Percentiles rank a stretch among this genome's conserved stretches.
Evolutionary conservation across 129 eudicot species (phyloP).

Genomic region (Helianthus tuberosus): DNA sequence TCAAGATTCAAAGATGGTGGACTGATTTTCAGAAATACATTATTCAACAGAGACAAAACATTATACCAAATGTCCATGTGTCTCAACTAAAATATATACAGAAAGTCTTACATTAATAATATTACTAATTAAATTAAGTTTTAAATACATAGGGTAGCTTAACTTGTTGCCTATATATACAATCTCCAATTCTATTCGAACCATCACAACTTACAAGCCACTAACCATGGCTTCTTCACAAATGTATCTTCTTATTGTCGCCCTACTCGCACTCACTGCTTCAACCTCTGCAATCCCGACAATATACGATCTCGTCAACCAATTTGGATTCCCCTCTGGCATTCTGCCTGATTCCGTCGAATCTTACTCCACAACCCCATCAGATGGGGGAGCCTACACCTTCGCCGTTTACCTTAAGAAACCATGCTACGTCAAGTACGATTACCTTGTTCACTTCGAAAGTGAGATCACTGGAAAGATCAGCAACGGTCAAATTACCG

Average conservation of each 20-base stretch:
- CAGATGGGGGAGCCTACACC: conserved; percentile 16
- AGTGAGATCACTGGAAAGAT: conserved; percentile 57
- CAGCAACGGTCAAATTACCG: conserved; percentile 50
- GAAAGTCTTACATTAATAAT: no score
- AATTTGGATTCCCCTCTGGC: conserved; percentile 67
- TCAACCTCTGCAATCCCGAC: conserved; percentile 14
- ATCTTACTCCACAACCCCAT: conserved; percentile 32
- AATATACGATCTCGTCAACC: conserved; percentile 53
- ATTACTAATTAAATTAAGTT: no score
- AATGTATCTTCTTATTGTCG: background rate
- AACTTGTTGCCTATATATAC: no score
- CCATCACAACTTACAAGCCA: background rate
- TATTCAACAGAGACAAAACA: no score
- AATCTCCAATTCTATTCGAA: no score
- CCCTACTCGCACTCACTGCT: conserved; percentile 14
- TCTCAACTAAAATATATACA: no score
- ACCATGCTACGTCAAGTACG: conserved; percentile 63
- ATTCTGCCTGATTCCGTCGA: conserved; percentile 60
- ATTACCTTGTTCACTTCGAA: conserved; percentile 62
- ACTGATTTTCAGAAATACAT: no score
- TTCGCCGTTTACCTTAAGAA: conserved; percentile 47
- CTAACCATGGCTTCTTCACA: conserved; percentile 9
- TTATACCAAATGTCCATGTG: no score
- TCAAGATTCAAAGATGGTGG: no score
- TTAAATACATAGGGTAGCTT: no score